Evolutionary conservation across 495 filamentous ascomycete genomes (phyloP), one percentile per base, ranked within the genome.

Genomic region (Annulohypoxylon nitens): DNA sequence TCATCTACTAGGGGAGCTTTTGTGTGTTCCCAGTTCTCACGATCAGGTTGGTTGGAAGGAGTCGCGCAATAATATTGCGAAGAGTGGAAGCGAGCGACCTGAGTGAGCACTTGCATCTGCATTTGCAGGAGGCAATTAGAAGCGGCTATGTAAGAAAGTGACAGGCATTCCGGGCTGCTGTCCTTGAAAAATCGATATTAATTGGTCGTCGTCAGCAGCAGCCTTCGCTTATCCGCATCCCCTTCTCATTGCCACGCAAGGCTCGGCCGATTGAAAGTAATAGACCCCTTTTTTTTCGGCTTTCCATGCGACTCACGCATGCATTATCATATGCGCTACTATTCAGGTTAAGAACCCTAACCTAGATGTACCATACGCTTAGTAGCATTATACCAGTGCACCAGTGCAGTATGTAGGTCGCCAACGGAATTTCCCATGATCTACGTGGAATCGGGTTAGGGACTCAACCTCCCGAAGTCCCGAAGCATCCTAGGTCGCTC

Each of bases 101-200:
- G 63, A 67, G 36, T 55, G 61, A 66, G 62, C 67, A 74, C 67
- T 66, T 74, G 63, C 71, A 66, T 70, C 67, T 67, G 71, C 71
- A 67, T 74, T 74, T 74, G 62, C 61, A 69, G 71, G 57, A 69
- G 65, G 71, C 50, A 69, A 69, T 57, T 69, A 69, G 70, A 61
- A 64, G 64, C 70, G 65, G 64, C 25, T 73, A 62, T 57, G 43
- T 45, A 57, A 48, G 39, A 61, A 48, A 71, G 64, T 74, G 62
- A 66, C 62, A 66, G 62, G 62, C 62, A 59, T 74, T 53, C 50
- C 54, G 43, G 39, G 54, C 50, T 64, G 25, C 11, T 34, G 9
- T 67, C 33, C 59, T 67, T 25, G 53, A 14, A 61, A 8, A 18
- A 16, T 50, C 55, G 51, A 75, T 71, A 16, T 50, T 61, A 59